Conservation (phyloP, 148 eudicot genomes). For the Heliosperma pusillum region DNA sequence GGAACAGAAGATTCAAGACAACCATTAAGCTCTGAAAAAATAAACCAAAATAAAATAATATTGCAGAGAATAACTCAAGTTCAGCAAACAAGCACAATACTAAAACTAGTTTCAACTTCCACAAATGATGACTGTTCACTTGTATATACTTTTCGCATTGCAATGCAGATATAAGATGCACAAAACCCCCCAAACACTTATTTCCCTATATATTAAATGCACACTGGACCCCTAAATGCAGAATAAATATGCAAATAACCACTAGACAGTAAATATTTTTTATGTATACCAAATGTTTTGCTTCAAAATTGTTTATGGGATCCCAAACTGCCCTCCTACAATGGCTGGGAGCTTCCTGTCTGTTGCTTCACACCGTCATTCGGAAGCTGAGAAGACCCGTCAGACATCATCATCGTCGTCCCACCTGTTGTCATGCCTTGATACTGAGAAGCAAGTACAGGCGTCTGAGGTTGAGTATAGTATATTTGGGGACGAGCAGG, state of each 20-base stretch:
- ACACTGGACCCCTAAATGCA: conserved; percentile 54
- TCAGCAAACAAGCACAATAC: conserved; percentile 29
- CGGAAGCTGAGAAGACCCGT: conserved; percentile 49
- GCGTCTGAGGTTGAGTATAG: conserved; percentile 57
- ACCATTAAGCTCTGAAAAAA: background rate
- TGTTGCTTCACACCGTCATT: conserved; percentile 49
- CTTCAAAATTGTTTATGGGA: conserved; percentile 56
- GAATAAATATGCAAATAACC: conserved; percentile 20
- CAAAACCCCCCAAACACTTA: conserved; percentile 36
- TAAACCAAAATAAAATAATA: background rate
- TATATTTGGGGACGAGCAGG: conserved; percentile 58
- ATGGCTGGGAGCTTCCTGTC: conserved; percentile 47
- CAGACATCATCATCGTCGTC: conserved; percentile 37
- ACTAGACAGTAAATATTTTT: conserved; percentile 23
- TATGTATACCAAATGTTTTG: conserved; percentile 29
- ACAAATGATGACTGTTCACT: conserved; percentile 37
- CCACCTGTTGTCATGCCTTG: conserved; percentile 42
- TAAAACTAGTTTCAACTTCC: conserved; percentile 24
- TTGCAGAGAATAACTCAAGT: conserved; percentile 18
- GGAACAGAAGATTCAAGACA: background rate
- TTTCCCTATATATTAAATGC: conserved; percentile 43
- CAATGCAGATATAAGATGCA: conserved; percentile 28
- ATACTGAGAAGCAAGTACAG: conserved; percentile 66
- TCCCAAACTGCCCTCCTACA: conserved; percentile 33
- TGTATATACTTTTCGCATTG: conserved; percentile 29